These are phyloP conservation scores for Penicillium simplicissimum DNA, from an alignment of 495 filamentous ascomycete species.

Conservation along the genomic window DNA sequence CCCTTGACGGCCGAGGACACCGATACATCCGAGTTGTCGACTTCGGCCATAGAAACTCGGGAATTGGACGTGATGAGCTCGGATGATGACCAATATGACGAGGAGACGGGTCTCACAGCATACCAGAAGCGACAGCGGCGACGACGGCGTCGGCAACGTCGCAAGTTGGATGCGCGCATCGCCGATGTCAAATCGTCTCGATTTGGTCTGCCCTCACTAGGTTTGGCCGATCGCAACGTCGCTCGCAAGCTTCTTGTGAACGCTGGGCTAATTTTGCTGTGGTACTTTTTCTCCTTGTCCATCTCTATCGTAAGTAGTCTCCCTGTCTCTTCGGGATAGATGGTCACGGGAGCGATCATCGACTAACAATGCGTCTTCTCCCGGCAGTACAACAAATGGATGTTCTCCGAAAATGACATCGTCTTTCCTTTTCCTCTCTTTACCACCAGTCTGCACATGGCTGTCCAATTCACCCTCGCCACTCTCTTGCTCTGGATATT, in stretches of 20 bases:
- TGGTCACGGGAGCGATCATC: not conserved
- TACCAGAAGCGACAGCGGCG: conserved; percentile 67
- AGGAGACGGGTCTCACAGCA: conserved; percentile 81
- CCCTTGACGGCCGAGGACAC: conserved; percentile 41
- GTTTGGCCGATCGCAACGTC: conserved; percentile 64
- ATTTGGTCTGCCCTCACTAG: conserved; percentile 37
- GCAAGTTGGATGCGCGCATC: conserved; percentile 72
- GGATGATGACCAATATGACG: conserved; percentile 81
- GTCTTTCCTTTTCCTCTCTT: conserved; percentile 95
- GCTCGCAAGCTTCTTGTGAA: conserved; percentile 69
- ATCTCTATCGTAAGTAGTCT: conserved; percentile 80
- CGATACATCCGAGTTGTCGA: conserved; percentile 51
- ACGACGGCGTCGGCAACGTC: conserved; percentile 64
- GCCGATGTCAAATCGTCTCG: conserved; percentile 49
- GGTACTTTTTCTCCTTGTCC: conserved; percentile 92
- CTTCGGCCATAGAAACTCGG: conserved; percentile 51
- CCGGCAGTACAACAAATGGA: conserved; percentile 97
- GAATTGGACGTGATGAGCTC: conserved; percentile 59
- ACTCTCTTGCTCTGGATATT: conserved; percentile 77
- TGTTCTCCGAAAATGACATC: conserved; percentile 85
- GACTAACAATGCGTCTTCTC: not conserved
- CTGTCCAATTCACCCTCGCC: conserved; percentile 88
- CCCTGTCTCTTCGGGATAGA: not conserved
- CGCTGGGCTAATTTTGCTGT: conserved; percentile 73
- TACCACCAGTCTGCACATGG: conserved; percentile 93